Base-by-base conservation (phyloP, 495 filamentous ascomycete species). In the Aspergillus campestris region DNA sequence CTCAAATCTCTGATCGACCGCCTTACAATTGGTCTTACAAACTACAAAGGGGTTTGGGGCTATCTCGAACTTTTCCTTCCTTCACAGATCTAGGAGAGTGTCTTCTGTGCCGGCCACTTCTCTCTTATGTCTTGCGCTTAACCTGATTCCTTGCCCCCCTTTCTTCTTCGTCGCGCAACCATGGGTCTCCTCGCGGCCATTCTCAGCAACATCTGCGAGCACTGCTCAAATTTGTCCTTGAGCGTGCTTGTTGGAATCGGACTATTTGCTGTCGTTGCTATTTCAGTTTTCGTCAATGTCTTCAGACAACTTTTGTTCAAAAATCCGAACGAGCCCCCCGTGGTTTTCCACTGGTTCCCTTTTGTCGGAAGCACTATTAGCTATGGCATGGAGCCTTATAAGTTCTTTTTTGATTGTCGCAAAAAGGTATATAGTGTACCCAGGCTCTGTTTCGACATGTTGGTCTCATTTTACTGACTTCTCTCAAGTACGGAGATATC, bases 301-400 rank as follows among this genome's bases (percentile, higher is more conserved):
- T 48, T 86, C 44, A 61, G 69, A 35, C 87, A 92, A 56, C 49
- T 89, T 8, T 64, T 90, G 30, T 81, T 84, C 67, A 82, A 76
- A 60, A 84, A 83, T 47, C 67, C 71, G 7, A 66, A 76, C 51
- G 75, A 79, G 42, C 79, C 79, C 11, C 79, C 79, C 1, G 46
- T 83, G n/a, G 78, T 82, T 31, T 81, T 81, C 63, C 78, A 83
- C 59, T 80, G 71, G 75, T 60, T 83, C 36, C 80, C 80, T 18
- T 67, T 82, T 50, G 60, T 83, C 40, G 80, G 80, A 40, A 80
- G 71, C 53, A 82, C 80, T 31, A 72, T 83, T 47, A 72, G 66
- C 44, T 83, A 82, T 61, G 80, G 79, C 56, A 81, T 80, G 44
- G 76, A 83, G 42, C 80, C 79, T 3, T 80, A 74, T 62, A 69